Evolutionary conservation across 2,329 filamentous ascomycete genomes (phyloP), one percentile per base, ranked within the genome.

Genomic region (Cordyceps farinosa): DNA sequence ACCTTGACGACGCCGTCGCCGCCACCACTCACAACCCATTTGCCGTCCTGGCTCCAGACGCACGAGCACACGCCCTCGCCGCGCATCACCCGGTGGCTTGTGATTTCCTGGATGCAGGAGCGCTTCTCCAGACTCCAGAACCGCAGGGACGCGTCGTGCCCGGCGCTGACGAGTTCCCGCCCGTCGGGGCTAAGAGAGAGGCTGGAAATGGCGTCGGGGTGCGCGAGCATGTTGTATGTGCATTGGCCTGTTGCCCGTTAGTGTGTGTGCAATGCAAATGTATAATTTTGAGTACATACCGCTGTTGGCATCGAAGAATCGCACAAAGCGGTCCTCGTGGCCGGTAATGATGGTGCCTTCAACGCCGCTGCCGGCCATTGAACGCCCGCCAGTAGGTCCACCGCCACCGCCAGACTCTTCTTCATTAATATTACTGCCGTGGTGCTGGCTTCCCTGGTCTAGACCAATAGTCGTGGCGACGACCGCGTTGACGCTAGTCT

Each of bases 71-170:
- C 92, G 29, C 95, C 95, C 74, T 99, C 95, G 55, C 94, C 95
- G 58, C 95, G 87, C 93, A 98, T 97, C 67, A 96, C 85, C 47
- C 95, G 87, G 77, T 98, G 93, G 65, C 87, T 91, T 3, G 92
- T 96, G 70, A 99, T 92, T 74, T 98, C 95, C 76, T 99, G 95
- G 5, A 90, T 95, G 79, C 95, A 99, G 52, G 89, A 90, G 57
- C 95, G 87, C 80, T 97, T 99, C 76, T 99, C 95, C 29, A 99
- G 83, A 36, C 90, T 93, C 95, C 95, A 99, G 84, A 99, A 97
- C 34, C 95, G 89, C 63, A 99, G 86, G 63, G 91, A 95, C 60
- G 94, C 94, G 74, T 99, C 95, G 75, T 99, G 95, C 29, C 95
- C 95, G 1, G 92, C 95, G 52, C 92, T 97, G 55, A 99, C 94